These are phyloP conservation scores for Collybia nuda DNA, from an alignment of 768 basidiomycete species.

Conservation along the genomic window DNA sequence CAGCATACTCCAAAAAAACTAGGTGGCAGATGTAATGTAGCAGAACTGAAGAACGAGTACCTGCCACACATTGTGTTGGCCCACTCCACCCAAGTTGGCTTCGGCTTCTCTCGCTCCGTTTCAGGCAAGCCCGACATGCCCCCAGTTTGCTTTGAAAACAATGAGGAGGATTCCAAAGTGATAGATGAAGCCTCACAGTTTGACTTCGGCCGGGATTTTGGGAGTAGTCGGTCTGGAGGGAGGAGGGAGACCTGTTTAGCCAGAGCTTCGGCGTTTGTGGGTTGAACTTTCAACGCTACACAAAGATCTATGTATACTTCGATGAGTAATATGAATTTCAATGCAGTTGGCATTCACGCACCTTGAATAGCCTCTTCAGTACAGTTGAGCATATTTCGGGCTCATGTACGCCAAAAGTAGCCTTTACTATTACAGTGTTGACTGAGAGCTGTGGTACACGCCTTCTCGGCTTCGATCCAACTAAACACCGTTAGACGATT, in stretches of 20 bases:
- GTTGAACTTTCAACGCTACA: constrained; percentile 59
- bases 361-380: constrained; percentile 62
- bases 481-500: constrained; percentile 29
- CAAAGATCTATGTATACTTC: constrained; percentile 48
- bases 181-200: neutral
- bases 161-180: constrained; percentile 11
- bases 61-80: too few relatives aligned
- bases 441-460: constrained; percentile 63
- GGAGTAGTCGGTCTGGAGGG: constrained; percentile 16
- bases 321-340: too few relatives aligned
- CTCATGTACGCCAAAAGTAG: constrained; percentile 67
- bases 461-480: constrained; percentile 71
- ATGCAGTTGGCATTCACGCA: constrained; percentile 16
- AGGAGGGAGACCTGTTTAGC: constrained; percentile 50
- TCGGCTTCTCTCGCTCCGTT: constrained; percentile 28
- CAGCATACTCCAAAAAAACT: too few relatives aligned
- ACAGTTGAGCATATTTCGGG: constrained; percentile 58
- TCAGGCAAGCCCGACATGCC: constrained; percentile 26
- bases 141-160: constrained; percentile 23
- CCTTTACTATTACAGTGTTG: constrained; percentile 73
- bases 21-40: too few relatives aligned
- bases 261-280: constrained; percentile 61
- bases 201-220: constrained; percentile 1
- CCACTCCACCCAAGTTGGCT: too few relatives aligned
- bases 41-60: too few relatives aligned